Evolutionary conservation across 208 protist genomes (phyloP).

Genomic region (Crithidia bombi): DNA sequence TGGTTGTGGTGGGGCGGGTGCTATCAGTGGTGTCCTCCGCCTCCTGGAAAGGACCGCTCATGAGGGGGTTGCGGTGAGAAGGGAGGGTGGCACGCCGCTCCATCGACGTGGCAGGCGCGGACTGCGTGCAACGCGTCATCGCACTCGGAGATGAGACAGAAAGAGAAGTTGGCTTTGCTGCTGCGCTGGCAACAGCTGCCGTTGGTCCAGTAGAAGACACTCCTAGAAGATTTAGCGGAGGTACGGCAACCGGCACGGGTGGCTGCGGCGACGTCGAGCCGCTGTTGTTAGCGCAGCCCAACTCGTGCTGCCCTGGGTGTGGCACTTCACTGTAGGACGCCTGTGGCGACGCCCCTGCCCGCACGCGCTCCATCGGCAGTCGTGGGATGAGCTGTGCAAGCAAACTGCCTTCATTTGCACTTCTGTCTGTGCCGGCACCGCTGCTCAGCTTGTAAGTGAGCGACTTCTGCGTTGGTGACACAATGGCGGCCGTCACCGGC

Average conservation of each 20-base stretch:
- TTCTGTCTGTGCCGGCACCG: not conserved
- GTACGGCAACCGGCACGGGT: no score
- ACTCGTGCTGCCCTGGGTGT: not conserved
- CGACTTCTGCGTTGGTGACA: not conserved
- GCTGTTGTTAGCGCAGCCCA: not conserved
- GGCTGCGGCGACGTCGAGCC: no score
- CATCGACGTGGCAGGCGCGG: not conserved
- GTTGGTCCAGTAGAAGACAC: not conserved
- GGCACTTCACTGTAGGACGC: not conserved
- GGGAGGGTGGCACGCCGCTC: not conserved
- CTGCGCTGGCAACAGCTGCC: not conserved
- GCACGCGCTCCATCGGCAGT: not conserved
- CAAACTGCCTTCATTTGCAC: not conserved
- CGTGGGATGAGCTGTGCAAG: not conserved
- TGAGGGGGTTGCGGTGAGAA: not conserved
- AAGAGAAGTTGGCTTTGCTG: not conserved
- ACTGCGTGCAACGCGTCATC: not conserved
- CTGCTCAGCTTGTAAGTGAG: not conserved
- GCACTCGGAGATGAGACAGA: no score
- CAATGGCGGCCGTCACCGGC: constrained; percentile 1
- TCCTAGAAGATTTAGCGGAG: no score
- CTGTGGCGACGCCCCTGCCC: not conserved
- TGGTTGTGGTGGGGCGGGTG: constrained; percentile 9
- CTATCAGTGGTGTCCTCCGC: not conserved
- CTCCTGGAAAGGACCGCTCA: not conserved